These are phyloP conservation scores for Aspergillus jensenii DNA, from an alignment of 2,329 filamentous ascomycete species.

Conservation along the genomic window DNA sequence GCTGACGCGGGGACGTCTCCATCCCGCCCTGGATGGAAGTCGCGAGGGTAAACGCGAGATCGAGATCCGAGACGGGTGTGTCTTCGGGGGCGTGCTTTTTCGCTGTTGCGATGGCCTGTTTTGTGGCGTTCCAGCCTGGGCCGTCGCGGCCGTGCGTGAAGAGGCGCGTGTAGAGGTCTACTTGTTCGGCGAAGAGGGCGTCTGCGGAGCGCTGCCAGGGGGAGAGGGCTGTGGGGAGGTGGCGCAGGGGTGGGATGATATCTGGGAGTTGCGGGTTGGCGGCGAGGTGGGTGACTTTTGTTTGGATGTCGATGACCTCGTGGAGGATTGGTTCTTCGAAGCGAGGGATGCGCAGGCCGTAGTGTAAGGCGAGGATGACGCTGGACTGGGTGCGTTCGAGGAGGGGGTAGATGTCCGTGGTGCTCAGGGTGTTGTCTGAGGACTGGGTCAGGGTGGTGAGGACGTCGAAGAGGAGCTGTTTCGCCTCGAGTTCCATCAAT, in stretches of 20 bases:
- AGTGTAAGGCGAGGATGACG: conserved; percentile 53
- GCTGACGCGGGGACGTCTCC: conserved; percentile 51
- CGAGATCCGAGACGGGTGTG: conserved; percentile 37
- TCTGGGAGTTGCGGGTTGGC: conserved; percentile 51
- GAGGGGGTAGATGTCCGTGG: conserved; percentile 46
- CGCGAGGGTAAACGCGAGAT: conserved; percentile 50
- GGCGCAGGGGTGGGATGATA: conserved; percentile 45
- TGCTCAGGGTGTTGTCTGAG: conserved; percentile 12
- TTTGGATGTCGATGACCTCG: conserved; percentile 49
- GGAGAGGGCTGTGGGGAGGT: conserved; percentile 46
- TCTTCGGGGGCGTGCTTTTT: conserved; percentile 37
- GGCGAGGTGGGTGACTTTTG: conserved; percentile 49
- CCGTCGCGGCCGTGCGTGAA: conserved; percentile 19
- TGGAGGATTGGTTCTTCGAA: conserved; percentile 47
- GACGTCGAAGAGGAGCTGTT: conserved; percentile 46
- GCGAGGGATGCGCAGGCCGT: conserved; percentile 49
- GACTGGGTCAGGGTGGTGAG: conserved; percentile 23
- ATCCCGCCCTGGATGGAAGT: conserved; percentile 51
- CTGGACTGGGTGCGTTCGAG: conserved; percentile 54
- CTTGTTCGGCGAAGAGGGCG: conserved; percentile 22
- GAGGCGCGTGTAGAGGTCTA: conserved; percentile 27
- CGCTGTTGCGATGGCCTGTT: conserved; percentile 26
- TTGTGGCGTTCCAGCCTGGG: conserved; percentile 28
- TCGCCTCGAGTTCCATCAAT: conserved; percentile 52
- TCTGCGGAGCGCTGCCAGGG: conserved; percentile 44